Evolutionary conservation across 129 eudicot genomes (phyloP).

Genomic region (carrot (Daucus carota)): DNA sequence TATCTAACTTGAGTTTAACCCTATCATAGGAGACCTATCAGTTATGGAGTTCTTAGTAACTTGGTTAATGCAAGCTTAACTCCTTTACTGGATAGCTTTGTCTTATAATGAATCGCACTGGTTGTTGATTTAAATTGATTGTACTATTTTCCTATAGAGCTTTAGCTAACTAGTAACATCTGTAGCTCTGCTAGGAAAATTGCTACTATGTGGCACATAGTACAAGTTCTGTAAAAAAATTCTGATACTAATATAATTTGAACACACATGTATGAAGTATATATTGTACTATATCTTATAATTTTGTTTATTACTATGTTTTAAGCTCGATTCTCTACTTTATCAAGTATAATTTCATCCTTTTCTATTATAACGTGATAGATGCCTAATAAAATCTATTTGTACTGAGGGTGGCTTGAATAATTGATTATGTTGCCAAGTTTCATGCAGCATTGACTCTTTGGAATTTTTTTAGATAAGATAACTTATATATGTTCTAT

Average conservation of each 20-base stretch:
- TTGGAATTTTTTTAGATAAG: background rate
- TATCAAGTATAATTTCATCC: background rate
- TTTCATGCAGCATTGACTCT: background rate
- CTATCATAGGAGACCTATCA: background rate
- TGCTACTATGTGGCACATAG: background rate
- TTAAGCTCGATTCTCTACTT: background rate
- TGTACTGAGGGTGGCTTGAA: background rate
- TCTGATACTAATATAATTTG: background rate
- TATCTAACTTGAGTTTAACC: background rate
- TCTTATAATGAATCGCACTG: background rate
- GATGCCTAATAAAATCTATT: no score
- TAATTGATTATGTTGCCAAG: background rate
- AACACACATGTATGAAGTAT: background rate
- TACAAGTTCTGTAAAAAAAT: no score
- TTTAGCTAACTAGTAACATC: background rate
- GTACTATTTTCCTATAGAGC: background rate
- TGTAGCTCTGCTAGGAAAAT: background rate
- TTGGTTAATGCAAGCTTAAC: no score
- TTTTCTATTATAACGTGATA: no score
- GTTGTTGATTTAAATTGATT: background rate
- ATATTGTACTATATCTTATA: no score
- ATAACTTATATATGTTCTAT: background rate
- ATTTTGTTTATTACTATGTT: background rate
- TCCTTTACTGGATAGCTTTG: background rate
- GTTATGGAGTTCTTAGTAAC: no score